A percentile compares a stretch with the other conserved stretches of the same genome.
phyloP scores from a whole-genome alignment of 2,329 filamentous ascomycete species.

The Tolypocladium capitatum region DNA sequence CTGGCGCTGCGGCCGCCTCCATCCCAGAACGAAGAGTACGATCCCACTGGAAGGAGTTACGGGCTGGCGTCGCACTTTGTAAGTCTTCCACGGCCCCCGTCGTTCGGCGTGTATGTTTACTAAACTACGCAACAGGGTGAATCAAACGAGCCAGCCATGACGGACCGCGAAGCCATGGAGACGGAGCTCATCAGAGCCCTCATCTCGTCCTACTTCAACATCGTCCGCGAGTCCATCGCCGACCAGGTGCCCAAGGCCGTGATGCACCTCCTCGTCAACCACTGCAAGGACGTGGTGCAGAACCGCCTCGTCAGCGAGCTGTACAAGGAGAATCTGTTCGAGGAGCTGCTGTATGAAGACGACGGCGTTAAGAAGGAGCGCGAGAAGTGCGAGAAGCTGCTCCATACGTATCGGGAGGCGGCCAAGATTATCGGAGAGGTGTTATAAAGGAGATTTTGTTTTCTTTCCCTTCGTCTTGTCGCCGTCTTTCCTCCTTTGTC shows the following conservation, averaged over 20 bases:
- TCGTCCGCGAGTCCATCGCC: slow-evolving; percentile 94
- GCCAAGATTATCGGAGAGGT: slow-evolving; percentile 98
- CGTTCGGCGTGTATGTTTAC: background rate
- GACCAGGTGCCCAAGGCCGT: slow-evolving; percentile 98
- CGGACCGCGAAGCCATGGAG: slow-evolving; percentile 91
- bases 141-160: slow-evolving; percentile 70
- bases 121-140: slow-evolving; percentile 29
- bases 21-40: slow-evolving; percentile 28
- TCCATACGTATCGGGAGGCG: slow-evolving; percentile 92
- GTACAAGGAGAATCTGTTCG: slow-evolving; percentile 83
- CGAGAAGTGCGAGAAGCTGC: slow-evolving; percentile 94
- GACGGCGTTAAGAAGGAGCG: slow-evolving; percentile 94
- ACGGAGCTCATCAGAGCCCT: slow-evolving; percentile 93
- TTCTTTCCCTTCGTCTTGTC: background rate
- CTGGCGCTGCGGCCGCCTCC: slow-evolving; percentile 36
- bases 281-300: slow-evolving; percentile 95
- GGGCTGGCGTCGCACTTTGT: slow-evolving; percentile 43
- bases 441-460: slow-evolving; percentile 40
- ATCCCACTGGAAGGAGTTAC: slow-evolving; percentile 24
- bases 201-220: slow-evolving; percentile 98
- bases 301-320: slow-evolving; percentile 91
- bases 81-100: slow-evolving; percentile 21
- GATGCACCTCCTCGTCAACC: slow-evolving; percentile 97
- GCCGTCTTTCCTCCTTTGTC: background rate
- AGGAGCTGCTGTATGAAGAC: slow-evolving; percentile 92